Percentiles rank a stretch among this genome's conserved stretches.
Evolutionary conservation across 176 grass and related monocot genomes (phyloP).

Genomic region (Alopecurus myosuroides): DNA sequence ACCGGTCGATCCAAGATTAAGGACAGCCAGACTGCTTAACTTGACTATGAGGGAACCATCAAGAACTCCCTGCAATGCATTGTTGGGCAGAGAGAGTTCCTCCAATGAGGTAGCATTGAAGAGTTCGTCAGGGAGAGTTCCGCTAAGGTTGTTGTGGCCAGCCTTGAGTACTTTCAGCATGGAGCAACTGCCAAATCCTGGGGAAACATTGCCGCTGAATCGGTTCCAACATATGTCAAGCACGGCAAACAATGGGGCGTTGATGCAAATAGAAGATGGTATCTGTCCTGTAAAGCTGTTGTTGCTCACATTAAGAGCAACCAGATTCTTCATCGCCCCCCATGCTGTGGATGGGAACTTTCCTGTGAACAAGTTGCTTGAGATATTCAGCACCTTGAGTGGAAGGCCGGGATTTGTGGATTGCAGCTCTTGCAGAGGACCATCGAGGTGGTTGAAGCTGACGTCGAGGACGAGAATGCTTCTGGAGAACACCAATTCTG

Average conservation of each 20-base stretch:
- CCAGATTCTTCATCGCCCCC: conserved; percentile 39
- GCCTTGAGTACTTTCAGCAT: conserved; percentile 51
- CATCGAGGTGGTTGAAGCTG: conserved; percentile 57
- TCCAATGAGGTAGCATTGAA: conserved; percentile 47
- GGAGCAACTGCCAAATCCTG: conserved; percentile 54
- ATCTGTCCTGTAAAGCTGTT: conserved; percentile 64
- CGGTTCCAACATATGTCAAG: conserved; percentile 55
- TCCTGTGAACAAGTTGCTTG: conserved; percentile 57
- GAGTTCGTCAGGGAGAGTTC: conserved; percentile 46
- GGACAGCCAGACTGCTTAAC: conserved; percentile 30
- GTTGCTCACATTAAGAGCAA: conserved; percentile 69
- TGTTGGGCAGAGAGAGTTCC: conserved; percentile 44
- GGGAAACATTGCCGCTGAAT: conserved; percentile 46
- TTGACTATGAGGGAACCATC: conserved; percentile 42
- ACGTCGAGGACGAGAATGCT: conserved; percentile 50
- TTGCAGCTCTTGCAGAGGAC: conserved; percentile 23
- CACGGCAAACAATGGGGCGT: conserved; percentile 32
- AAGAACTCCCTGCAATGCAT: conserved; percentile 45
- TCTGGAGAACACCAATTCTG: conserved; percentile 42
- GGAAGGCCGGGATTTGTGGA: conserved; percentile 2
- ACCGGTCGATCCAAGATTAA: conserved; percentile 50
- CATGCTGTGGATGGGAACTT: conserved; percentile 33
- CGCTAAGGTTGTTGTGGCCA: conserved; percentile 47
- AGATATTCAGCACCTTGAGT: conserved; percentile 73
- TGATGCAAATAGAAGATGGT: conserved; percentile 49